Conservation (phyloP, 2,329 filamentous ascomycete species). For the Xylariaceae sp. region DNA sequence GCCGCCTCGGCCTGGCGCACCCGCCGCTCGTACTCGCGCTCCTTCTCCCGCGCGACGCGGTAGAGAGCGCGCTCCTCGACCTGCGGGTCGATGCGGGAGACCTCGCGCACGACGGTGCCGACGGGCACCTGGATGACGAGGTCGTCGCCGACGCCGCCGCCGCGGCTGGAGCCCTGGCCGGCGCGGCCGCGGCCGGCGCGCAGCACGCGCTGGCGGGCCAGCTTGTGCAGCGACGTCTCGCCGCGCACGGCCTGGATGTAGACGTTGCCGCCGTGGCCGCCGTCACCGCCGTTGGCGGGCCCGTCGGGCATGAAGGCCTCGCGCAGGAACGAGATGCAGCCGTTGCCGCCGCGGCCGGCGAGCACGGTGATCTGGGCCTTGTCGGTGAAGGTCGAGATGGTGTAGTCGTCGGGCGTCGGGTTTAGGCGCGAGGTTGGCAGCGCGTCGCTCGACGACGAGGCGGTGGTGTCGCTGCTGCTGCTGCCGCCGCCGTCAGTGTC, state of each 20-base stretch:
- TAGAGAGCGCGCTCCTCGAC: constrained; percentile 47
- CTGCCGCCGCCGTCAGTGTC: constrained; percentile 12
- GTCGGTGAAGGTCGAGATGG: constrained; percentile 76
- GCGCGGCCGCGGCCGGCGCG: constrained; percentile 70
- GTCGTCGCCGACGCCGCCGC: constrained; percentile 78
- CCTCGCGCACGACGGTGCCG: constrained; percentile 81
- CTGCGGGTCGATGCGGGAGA: constrained; percentile 69
- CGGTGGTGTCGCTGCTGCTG: constrained; percentile 15
- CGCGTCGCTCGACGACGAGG: constrained; percentile 26
- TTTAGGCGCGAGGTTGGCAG: constrained; percentile 58
- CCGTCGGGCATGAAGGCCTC: constrained; percentile 87
- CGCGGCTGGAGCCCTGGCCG: constrained; percentile 64
- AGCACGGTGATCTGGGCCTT: constrained; percentile 70
- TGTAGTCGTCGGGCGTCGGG: constrained; percentile 77
- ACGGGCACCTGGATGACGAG: constrained; percentile 84
- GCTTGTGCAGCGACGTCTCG: constrained; percentile 88
- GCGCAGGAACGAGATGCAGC: constrained; percentile 88
- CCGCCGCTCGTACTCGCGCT: constrained; percentile 23
- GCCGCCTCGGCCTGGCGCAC: constrained; percentile 26
- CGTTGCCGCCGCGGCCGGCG: constrained; percentile 77
- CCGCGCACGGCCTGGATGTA: constrained; percentile 91
- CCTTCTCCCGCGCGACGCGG: constrained; percentile 32
- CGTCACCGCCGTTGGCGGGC: constrained; percentile 90
- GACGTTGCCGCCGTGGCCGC: constrained; percentile 82
- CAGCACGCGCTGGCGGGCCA: constrained; percentile 68